Conservation (phyloP, 225 moss, liverwort and hornwort genomes). For the Asterella californica region DNA sequence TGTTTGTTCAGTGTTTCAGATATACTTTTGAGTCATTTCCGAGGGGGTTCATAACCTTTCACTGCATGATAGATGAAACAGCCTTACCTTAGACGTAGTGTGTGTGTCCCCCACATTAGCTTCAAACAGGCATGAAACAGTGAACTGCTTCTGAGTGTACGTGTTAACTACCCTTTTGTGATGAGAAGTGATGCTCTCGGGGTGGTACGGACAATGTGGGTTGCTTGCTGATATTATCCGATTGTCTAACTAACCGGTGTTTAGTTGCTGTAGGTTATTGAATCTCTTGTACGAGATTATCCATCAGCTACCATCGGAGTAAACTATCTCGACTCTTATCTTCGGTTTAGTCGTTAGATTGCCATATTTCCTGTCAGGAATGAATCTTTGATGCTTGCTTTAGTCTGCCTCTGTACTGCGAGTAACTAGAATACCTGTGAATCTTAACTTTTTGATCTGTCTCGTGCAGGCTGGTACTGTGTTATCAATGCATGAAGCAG, state of each 20-base stretch:
- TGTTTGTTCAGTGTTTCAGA: too few species aligned
- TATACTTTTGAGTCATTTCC: too few species aligned
- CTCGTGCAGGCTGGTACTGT: slow-evolving; percentile 77
- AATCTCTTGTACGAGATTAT: slow-evolving; percentile 67
- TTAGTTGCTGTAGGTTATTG: slow-evolving; percentile 52
- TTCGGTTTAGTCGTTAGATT: background rate
- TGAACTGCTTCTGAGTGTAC: background rate
- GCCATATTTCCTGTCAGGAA: background rate
- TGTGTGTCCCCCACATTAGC: background rate
- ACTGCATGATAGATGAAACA: too few species aligned
- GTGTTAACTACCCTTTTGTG: background rate
- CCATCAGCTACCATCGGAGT: slow-evolving; percentile 80
- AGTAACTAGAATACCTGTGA: background rate
- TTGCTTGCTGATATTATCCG: too few species aligned
- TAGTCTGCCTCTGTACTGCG: background rate
- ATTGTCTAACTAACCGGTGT: background rate
- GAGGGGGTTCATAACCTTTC: too few species aligned
- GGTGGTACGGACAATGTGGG: too few species aligned
- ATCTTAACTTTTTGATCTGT: background rate
- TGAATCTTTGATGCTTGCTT: background rate
- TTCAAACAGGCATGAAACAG: background rate
- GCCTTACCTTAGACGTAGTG: background rate
- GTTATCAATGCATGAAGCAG: slow-evolving; percentile 59
- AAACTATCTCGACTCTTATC: slow-evolving; percentile 6
- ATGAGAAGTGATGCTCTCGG: background rate